Conservation (phyloP, 2,329 filamentous ascomycete genomes). For the Fusarium continuum region DNA sequence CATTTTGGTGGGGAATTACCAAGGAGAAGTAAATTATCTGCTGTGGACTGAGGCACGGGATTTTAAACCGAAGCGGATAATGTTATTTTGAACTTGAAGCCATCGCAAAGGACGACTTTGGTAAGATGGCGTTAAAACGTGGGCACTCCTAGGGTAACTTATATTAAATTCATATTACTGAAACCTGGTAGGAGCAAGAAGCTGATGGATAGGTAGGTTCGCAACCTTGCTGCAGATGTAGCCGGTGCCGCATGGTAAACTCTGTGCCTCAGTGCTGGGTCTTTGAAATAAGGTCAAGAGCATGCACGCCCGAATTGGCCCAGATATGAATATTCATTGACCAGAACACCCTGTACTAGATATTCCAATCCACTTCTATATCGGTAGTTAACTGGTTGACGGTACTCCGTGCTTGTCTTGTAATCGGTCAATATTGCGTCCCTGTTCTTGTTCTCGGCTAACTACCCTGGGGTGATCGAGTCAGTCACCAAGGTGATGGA, state of each 20-base stretch:
- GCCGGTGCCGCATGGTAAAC: neutral
- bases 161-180: no score
- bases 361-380: no score
- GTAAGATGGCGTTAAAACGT: neutral
- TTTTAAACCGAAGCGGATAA: neutral
- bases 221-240: neutral
- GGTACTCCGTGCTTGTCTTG: neutral
- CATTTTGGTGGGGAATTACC: conserved; percentile 19
- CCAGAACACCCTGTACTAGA: no score
- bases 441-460: neutral
- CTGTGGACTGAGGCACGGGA: neutral
- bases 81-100: neutral
- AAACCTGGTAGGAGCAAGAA: neutral
- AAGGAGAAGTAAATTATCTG: neutral
- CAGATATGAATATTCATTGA: neutral
- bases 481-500: conserved; percentile 24
- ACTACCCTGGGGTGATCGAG: conserved; percentile 23
- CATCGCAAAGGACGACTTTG: neutral
- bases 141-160: neutral
- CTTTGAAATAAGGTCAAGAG: neutral
- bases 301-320: neutral
- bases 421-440: neutral
- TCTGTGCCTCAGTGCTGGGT: neutral
- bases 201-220: neutral
- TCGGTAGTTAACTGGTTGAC: no score